Conservation (phyloP, 2,329 filamentous ascomycete genomes). For the Knufia fluminis region DNA sequence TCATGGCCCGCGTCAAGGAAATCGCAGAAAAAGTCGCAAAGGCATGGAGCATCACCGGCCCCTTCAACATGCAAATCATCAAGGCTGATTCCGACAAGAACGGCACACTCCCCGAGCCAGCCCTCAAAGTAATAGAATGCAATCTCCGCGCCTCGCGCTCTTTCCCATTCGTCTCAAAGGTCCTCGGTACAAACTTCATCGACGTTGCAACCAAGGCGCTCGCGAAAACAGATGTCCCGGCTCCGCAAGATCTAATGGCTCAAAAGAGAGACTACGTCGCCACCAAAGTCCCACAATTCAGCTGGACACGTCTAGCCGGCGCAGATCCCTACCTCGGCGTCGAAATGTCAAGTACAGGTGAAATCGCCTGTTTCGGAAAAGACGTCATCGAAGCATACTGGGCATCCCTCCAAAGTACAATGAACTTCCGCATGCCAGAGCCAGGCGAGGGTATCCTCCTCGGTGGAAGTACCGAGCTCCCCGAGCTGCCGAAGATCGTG, state of each 20-base stretch:
- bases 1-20: conserved; percentile 82
- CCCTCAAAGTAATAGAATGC: conserved; percentile 94
- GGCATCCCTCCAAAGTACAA: conserved; percentile 88
- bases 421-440: conserved; percentile 98
- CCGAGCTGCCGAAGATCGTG: conserved; percentile 66
- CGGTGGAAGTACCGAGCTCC: conserved; percentile 69
- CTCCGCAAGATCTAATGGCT: conserved; percentile 79
- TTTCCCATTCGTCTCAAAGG: conserved; percentile 97
- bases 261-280: conserved; percentile 84
- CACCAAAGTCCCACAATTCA: conserved; percentile 98
- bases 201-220: conserved; percentile 90
- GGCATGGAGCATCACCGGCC: conserved; percentile 93
- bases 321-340: conserved; percentile 96
- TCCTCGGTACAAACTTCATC: conserved; percentile 93
- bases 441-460: conserved; percentile 92
- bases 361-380: conserved; percentile 98
- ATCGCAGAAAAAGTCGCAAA: conserved; percentile 94
- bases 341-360: conserved; percentile 93
- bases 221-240: conserved; percentile 72
- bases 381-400: conserved; percentile 95
- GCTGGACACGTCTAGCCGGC: conserved; percentile 93
- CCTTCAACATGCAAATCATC: conserved; percentile 99
- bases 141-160: conserved; percentile 95
- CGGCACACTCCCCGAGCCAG: no score
- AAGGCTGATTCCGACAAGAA: conserved; percentile 73